Percentiles rank a stretch among this genome's conserved stretches.
Evolutionary conservation across 148 eudicot species (phyloP).

Genomic region (Heliamphora exappendiculata): DNA sequence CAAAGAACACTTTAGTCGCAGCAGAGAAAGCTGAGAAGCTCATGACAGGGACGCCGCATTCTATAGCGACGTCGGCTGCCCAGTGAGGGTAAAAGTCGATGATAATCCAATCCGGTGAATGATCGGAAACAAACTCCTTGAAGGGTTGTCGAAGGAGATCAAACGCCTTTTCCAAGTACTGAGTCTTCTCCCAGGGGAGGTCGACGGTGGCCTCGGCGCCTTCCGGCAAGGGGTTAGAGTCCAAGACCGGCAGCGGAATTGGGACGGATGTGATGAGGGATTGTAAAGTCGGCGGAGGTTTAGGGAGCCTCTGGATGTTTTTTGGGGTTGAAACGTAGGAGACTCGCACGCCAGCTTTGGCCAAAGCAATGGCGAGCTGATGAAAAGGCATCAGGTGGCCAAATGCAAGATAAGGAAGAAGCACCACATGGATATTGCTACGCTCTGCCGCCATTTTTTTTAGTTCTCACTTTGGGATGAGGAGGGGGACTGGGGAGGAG

Average conservation of each 20-base stretch:
- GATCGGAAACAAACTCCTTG: background rate
- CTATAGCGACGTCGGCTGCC: conserved; percentile 10
- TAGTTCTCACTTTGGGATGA: no score
- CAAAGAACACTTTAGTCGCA: background rate
- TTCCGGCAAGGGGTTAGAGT: background rate
- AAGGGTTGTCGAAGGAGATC: conserved; percentile 17
- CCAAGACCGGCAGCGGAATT: conserved; percentile 7
- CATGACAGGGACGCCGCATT: background rate
- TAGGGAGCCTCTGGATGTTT: conserved; percentile 17
- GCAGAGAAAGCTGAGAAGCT: conserved; percentile 12
- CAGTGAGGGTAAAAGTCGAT: conserved; percentile 1
- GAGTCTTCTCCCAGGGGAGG: conserved; percentile 10
- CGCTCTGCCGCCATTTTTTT: background rate
- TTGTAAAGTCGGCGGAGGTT: background rate
- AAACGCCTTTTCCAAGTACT: conserved; percentile 7
- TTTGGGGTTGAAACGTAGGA: conserved; percentile 14
- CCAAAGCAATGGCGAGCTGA: conserved; percentile 14
- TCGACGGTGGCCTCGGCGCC: conserved; percentile 24
- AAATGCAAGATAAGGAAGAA: conserved; percentile 18
- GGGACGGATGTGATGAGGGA: background rate
- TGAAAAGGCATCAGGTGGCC: conserved; percentile 21
- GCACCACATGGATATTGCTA: conserved; percentile 10
- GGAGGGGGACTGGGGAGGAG: no score
- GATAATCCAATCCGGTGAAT: conserved; percentile 23
- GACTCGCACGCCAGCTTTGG: conserved; percentile 19